Base-by-base conservation (phyloP, 768 basidiomycete genomes). In the Trametes coccinea region DNA sequence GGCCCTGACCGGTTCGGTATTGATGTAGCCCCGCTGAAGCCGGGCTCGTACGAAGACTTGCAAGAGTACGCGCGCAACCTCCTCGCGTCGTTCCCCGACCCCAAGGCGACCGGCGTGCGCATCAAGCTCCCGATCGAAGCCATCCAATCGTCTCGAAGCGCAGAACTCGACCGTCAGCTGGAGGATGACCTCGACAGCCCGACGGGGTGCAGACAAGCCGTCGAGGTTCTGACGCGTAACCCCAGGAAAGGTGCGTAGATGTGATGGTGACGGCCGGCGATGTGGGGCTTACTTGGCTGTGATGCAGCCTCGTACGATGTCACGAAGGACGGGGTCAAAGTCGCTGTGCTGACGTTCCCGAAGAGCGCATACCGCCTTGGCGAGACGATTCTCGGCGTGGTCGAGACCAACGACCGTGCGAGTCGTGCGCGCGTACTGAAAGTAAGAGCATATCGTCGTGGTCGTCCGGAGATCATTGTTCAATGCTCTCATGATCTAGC, bases 291-390 rank as follows among this genome's bases (percentile, higher is more conserved):
- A n/a, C n/a, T n/a, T n/a, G n/a, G n/a, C n/a, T n/a, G n/a, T n/a
- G n/a, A n/a, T 52, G 27, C 66, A 96, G 94, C 89, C 41, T 95
- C 94, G 0, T 98, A 93, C 74, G 95, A 98, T 75, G 94, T 98
- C 57, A 91, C 88, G 71, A 97, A 98, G 78, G 93, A 96, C 39
- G 93, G 91, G 0, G 83, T 90, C 40, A 85, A 86, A 44, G 93
- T 98, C 60, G 95, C 96, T 5, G 87, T 92, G 40, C 74, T 99
- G 13, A 97, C 95, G 0, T 92, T 99, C 65, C 86, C 91, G 29
- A 98, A 98, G 75, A 87, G 89, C 43, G 90, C 92, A 0, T 98
- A 92, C 73, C 77, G 96, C 17, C 83, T 98, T 0, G 96, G 96
- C 3, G 95, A 99, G 76, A 95, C 94, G 0, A 86, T 98, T 27